A percentile compares a stretch with the other conserved stretches of the same genome.
Evolutionary conservation across 2,329 filamentous ascomycete species (phyloP).

Genomic region (Tolypocladium album): DNA sequence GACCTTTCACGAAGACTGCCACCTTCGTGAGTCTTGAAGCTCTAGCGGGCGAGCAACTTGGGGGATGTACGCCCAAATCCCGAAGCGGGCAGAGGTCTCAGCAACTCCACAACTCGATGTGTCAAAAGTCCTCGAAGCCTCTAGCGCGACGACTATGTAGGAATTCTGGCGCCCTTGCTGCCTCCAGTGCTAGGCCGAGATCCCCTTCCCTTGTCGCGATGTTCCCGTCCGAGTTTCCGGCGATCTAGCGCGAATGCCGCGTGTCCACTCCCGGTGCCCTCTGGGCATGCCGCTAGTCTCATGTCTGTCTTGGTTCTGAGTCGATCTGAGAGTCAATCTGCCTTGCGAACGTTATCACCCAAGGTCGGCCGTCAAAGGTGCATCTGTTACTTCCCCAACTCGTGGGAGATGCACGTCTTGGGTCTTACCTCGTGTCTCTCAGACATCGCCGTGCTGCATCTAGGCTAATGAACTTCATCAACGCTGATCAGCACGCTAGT

Average conservation of each 20-base stretch:
- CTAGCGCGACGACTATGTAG: not conserved
- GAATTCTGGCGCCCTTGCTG: not conserved
- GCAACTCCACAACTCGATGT: not conserved
- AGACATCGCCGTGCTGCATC: not conserved
- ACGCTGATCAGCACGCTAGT: not conserved
- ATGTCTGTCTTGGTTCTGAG: not conserved
- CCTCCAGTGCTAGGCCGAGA: not conserved
- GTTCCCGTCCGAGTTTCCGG: not conserved
- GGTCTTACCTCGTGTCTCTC: not conserved
- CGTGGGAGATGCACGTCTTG: not conserved
- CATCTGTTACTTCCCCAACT: not conserved
- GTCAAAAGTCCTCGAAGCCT: not conserved
- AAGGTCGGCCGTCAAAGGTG: not conserved
- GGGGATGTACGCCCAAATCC: not conserved
- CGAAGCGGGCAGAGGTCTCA: not conserved
- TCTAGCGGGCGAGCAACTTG: not conserved
- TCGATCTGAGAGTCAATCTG: not conserved
- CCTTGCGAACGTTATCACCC: not conserved
- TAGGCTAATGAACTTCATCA: not conserved
- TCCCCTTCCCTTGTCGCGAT: not conserved
- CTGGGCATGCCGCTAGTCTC: not conserved
- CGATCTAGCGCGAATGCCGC: not conserved
- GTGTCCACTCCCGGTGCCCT: not conserved
- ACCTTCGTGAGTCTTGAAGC: not conserved
- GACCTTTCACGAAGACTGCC: not conserved